These are phyloP conservation scores for Alternaria burnsii DNA, from an alignment of 2,329 filamentous ascomycete genomes.

Conservation along the genomic window DNA sequence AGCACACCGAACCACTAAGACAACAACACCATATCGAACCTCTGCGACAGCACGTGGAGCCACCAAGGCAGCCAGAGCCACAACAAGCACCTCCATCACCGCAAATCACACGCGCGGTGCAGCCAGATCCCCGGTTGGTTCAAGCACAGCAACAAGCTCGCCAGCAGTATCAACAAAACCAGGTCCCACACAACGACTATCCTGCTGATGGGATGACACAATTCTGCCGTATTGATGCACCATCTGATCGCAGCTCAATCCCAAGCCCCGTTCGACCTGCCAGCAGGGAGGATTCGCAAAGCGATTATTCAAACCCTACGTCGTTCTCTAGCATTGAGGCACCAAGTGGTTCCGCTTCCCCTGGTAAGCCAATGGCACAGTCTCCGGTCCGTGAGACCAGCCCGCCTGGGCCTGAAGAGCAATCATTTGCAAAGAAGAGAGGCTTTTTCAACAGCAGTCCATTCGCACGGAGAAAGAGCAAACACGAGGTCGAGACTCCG, in stretches of 20 bases:
- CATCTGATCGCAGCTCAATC: constrained; percentile 73
- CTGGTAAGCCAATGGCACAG: constrained; percentile 65
- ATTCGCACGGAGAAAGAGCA: constrained; percentile 88
- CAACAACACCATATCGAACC: constrained; percentile 13
- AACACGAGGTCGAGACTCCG: constrained; percentile 73
- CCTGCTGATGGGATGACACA: constrained; percentile 97
- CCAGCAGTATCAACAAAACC: constrained; percentile 56
- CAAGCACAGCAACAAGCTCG: constrained; percentile 50
- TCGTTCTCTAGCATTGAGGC: constrained; percentile 89
- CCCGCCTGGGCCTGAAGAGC: constrained; percentile 42
- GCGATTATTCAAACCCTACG: constrained; percentile 88
- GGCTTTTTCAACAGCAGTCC: constrained; percentile 94
- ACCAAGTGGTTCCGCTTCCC: constrained; percentile 75
- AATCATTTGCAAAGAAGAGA: constrained; percentile 73
- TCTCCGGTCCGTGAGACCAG: constrained; percentile 33
- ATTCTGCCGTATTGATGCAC: constrained; percentile 81
- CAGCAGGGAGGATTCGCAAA: constrained; percentile 88
- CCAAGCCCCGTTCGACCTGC: constrained; percentile 76
- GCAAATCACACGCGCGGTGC: constrained; percentile 30
- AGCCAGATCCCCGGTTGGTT: constrained; percentile 48
- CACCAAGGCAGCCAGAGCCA: constrained; percentile 13
- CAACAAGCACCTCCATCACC: constrained; percentile 13
- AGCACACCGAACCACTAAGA: constrained; percentile 1
- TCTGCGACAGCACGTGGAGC: constrained; percentile 8
- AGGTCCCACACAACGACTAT: constrained; percentile 92